These are phyloP conservation scores for Pythium brassicae DNA, from an alignment of 352 stramenopile species.

Conservation along the genomic window DNA sequence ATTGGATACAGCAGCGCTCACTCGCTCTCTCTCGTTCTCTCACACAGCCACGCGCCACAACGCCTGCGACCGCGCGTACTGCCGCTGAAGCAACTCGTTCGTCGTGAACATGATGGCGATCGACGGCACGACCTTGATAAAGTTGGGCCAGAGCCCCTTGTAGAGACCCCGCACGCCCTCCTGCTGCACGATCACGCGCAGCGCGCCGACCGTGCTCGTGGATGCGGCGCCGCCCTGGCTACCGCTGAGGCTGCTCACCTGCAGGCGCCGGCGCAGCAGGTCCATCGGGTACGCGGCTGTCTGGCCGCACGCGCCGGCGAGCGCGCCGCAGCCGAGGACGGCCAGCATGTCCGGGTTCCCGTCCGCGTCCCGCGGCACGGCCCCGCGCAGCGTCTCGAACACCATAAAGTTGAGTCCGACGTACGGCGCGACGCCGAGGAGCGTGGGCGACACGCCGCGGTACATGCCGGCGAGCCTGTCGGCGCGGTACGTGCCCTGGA, in stretches of 20 bases:
- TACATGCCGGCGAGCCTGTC: constrained; percentile 64
- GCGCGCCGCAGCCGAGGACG: constrained; percentile 51
- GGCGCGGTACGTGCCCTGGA: constrained; percentile 40
- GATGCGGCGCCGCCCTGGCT: constrained; percentile 21
- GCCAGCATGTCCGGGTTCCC: constrained; percentile 49
- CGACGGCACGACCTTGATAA: constrained; percentile 75
- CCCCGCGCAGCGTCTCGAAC: constrained; percentile 56
- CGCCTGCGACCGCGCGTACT: constrained; percentile 8
- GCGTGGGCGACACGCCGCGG: constrained; percentile 49
- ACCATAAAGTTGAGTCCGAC: constrained; percentile 77
- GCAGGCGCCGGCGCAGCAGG: constrained; percentile 66
- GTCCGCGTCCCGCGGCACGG: constrained; percentile 34
- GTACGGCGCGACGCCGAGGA: constrained; percentile 71
- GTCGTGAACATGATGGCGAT: constrained; percentile 82
- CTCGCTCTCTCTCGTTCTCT: constrained; percentile 3
- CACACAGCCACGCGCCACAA: too few relatives aligned
- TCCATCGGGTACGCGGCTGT: constrained; percentile 76
- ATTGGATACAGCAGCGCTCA: background rate
- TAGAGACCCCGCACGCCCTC: constrained; percentile 63
- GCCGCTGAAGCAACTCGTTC: constrained; percentile 67
- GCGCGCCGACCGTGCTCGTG: constrained; percentile 42
- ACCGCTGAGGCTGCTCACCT: constrained; percentile 46
- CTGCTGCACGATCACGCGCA: constrained; percentile 39
- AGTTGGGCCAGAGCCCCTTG: constrained; percentile 63
- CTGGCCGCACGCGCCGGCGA: constrained; percentile 65